Evolutionary conservation across 371 early-diverging fungal species (phyloP).

Genomic region (Blakeslea trispora): DNA sequence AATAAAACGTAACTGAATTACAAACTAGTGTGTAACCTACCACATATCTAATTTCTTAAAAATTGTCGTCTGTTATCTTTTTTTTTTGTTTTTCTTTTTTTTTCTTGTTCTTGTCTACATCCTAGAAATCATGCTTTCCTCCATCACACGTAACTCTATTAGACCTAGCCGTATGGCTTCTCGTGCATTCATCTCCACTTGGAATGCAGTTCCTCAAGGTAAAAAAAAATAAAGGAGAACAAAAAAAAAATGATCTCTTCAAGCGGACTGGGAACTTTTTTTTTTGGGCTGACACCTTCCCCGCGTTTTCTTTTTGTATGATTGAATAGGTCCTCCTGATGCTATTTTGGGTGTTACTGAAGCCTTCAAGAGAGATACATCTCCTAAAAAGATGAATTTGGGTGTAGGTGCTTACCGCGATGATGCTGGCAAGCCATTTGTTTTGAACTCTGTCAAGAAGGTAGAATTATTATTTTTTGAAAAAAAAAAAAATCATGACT

Average conservation of each 20-base stretch:
- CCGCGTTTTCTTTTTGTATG: neutral
- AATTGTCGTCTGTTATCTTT: no score
- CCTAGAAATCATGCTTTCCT: constrained; percentile 43
- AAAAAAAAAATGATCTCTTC: no score
- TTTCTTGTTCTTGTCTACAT: constrained; percentile 1
- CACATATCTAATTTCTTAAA: constrained; percentile 1
- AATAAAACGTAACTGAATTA: constrained; percentile 28
- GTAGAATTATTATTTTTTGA: constrained; percentile 41
- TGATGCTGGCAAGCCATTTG: constrained; percentile 92
- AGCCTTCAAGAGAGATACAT: constrained; percentile 91
- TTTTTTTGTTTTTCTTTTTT: constrained; percentile 12
- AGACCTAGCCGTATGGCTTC: constrained; percentile 52
- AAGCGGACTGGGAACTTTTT: neutral
- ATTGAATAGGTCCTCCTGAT: constrained; percentile 84
- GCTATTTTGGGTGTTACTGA: constrained; percentile 96
- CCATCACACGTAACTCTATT: constrained; percentile 42
- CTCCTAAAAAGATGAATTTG: constrained; percentile 94
- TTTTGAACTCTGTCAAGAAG: constrained; percentile 86
- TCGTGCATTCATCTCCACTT: constrained; percentile 65
- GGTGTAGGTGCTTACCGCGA: constrained; percentile 98
- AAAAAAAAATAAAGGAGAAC: no score
- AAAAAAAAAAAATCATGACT: neutral
- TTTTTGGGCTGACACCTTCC: neutral
- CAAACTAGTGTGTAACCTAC: constrained; percentile 17
- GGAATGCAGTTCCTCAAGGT: constrained; percentile 80